These are phyloP conservation scores for Penicillium glabrum DNA, from an alignment of 2,329 filamentous ascomycete species.

Conservation along the genomic window DNA sequence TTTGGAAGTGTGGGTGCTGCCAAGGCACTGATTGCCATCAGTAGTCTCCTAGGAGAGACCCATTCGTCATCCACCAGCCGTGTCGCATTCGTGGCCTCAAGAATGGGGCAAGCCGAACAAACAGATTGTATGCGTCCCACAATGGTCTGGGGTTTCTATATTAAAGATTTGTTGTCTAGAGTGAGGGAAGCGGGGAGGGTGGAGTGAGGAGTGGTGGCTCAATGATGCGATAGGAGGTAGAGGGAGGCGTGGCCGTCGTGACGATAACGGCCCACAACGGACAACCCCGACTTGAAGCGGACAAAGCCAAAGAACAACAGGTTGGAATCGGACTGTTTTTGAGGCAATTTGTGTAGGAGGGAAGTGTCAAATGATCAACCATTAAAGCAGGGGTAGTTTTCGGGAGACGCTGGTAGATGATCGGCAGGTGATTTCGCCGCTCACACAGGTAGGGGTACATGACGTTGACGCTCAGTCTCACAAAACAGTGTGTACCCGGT, in stretches of 20 bases:
- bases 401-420: slow-evolving; percentile 9
- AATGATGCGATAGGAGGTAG: slow-evolving; percentile 19
- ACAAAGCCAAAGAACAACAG: neutral
- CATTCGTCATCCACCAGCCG: slow-evolving; percentile 37
- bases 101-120: slow-evolving; percentile 6
- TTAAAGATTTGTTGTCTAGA: neutral
- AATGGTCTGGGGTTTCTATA: neutral
- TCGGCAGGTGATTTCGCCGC: slow-evolving; percentile 27
- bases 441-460: slow-evolving; percentile 22
- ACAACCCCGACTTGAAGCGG: slow-evolving; percentile 1
- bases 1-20: slow-evolving; percentile 25
- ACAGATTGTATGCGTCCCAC: neutral
- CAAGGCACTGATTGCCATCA: slow-evolving; percentile 38
- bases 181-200: slow-evolving; percentile 1
- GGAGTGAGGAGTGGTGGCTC: slow-evolving; percentile 6
- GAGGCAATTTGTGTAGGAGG: slow-evolving; percentile 1
- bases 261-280: slow-evolving; percentile 24
- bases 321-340: neutral
- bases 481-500: neutral
- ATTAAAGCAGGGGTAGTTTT: slow-evolving; percentile 8
- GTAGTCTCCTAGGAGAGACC: slow-evolving; percentile 32
- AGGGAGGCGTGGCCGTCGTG: slow-evolving; percentile 13
- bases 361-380: neutral
- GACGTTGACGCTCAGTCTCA: slow-evolving; percentile 6
- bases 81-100: slow-evolving; percentile 26